Percentiles rank a stretch among this genome's conserved stretches.
phyloP scores from a whole-genome alignment of 805 yeast genomes.

The Candida argentea region DNA sequence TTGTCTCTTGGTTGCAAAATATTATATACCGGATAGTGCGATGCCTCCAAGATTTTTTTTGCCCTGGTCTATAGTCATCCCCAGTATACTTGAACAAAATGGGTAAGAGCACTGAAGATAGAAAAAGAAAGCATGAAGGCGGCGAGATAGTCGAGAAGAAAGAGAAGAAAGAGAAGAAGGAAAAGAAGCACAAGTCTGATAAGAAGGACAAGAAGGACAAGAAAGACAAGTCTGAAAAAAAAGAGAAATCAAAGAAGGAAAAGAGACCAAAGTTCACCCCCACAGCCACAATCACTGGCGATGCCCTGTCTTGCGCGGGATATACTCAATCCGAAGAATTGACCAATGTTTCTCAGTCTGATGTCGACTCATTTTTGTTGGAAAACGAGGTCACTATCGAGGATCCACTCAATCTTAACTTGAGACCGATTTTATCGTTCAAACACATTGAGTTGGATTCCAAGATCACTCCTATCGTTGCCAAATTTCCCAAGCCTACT shows the following conservation, averaged over 20 bases:
- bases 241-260: conserved; percentile 8
- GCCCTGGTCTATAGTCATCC: not conserved
- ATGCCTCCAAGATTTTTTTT: not conserved
- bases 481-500: conserved; percentile 80
- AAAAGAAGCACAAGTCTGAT: conserved; percentile 30
- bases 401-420: conserved; percentile 42
- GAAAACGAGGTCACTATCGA: conserved; percentile 75
- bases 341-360: conserved; percentile 37
- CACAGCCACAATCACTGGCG: conserved; percentile 5
- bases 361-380: conserved; percentile 50
- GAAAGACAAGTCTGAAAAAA: conserved; percentile 19
- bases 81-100: conserved; percentile 2
- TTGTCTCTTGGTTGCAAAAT: too few relatives aligned
- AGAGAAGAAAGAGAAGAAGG: conserved; percentile 22
- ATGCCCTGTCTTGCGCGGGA: conserved; percentile 7
- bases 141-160: conserved; percentile 17
- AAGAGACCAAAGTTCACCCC: conserved; percentile 4
- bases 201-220: conserved; percentile 19
- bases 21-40: too few relatives aligned
- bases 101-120: conserved; percentile 16
- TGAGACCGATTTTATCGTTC: conserved; percentile 67
- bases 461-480: conserved; percentile 48
- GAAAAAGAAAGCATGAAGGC: conserved; percentile 18
- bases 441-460: conserved; percentile 43
- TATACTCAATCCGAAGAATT: conserved; percentile 33